A percentile compares a stretch with the other conserved stretches of the same genome.
Conservation (phyloP, 768 basidiomycete genomes). For the Hygrophoropsis aurantiaca region DNA sequence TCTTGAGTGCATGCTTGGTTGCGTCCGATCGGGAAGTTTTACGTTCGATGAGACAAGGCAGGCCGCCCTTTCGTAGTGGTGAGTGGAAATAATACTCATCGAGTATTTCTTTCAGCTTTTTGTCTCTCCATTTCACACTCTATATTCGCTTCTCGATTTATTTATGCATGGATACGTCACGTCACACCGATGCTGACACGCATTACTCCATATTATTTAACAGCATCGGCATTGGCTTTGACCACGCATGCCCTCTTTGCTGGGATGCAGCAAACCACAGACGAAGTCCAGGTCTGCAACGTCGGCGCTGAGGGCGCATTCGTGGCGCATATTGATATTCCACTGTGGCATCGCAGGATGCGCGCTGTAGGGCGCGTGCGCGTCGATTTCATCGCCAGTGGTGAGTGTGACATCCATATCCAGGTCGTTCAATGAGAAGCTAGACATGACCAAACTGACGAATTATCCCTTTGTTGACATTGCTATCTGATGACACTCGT, state of each 20-base stretch:
- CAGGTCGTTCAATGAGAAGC: too few relatives aligned
- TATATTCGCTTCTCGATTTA: too few relatives aligned
- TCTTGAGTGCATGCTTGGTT: slow-evolving; percentile 63
- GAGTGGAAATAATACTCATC: too few relatives aligned
- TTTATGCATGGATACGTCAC: too few relatives aligned
- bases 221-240: too few relatives aligned
- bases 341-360: slow-evolving; percentile 70
- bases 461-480: too few relatives aligned
- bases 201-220: not conserved
- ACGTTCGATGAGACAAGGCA: slow-evolving; percentile 21
- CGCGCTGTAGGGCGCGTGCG: slow-evolving; percentile 52
- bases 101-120: too few relatives aligned
- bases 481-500: not conserved
- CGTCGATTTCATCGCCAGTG: slow-evolving; percentile 68
- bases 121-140: too few relatives aligned
- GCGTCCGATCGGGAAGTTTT: slow-evolving; percentile 26
- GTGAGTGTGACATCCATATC: too few relatives aligned
- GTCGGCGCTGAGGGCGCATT: slow-evolving; percentile 49
- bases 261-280: slow-evolving; percentile 42
- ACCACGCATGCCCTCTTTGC: slow-evolving; percentile 47
- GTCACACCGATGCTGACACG: slow-evolving; percentile 13
- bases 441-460: too few relatives aligned
- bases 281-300: slow-evolving; percentile 54
- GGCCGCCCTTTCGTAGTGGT: slow-evolving; percentile 25
- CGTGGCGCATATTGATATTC: slow-evolving; percentile 48